These are phyloP conservation scores for Senecio squalidus DNA, from an alignment of 140 eudicot genomes.

Conservation along the genomic window DNA sequence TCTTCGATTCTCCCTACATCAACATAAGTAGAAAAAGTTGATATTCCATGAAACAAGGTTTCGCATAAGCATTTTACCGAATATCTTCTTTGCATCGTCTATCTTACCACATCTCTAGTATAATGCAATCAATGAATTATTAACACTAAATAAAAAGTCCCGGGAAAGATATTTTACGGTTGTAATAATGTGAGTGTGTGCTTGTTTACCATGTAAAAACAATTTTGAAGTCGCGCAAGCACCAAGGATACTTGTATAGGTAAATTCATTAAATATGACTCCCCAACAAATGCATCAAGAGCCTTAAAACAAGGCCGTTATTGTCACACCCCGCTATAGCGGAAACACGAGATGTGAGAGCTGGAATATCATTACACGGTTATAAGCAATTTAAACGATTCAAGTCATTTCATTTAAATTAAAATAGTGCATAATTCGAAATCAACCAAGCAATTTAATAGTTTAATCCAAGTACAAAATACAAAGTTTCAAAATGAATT, in stretches of 20 bases:
- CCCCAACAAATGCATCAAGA: conserved; percentile 18
- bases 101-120: conserved; percentile 21
- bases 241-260: conserved; percentile 24
- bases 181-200: conserved; percentile 18
- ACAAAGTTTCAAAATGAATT: no score
- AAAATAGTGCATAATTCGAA: no score
- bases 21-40: conserved; percentile 18
- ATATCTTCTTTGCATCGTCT: conserved; percentile 20
- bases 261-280: conserved; percentile 21
- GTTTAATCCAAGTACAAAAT: no score
- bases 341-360: no score
- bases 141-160: conserved; percentile 20
- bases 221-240: conserved; percentile 19
- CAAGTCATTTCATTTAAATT: no score
- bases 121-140: conserved; percentile 19
- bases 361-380: no score
- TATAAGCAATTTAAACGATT: no score
- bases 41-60: conserved; percentile 25
- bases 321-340: conserved; percentile 18
- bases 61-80: conserved; percentile 14
- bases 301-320: conserved; percentile 14
- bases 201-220: conserved; percentile 23
- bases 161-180: conserved; percentile 14
- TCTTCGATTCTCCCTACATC: conserved; percentile 19
- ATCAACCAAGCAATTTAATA: no score